Evolutionary conservation across 2,329 filamentous ascomycete genomes (phyloP).

Genomic region (Microdochium nivale): DNA sequence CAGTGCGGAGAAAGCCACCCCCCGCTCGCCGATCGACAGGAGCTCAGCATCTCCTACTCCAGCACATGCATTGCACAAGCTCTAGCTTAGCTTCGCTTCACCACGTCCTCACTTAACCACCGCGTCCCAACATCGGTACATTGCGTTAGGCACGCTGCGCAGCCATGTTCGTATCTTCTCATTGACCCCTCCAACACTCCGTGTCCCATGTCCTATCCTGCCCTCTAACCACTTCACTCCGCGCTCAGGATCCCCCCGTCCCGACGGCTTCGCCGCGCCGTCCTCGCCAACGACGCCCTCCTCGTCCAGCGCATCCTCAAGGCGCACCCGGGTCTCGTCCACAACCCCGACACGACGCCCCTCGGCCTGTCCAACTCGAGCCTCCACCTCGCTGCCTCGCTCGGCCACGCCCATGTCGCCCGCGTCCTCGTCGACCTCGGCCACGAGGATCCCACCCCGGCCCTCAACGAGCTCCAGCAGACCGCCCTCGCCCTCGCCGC

Average conservation of each 20-base stretch:
- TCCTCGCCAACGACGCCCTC: conserved; percentile 61
- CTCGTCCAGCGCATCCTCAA: conserved; percentile 71
- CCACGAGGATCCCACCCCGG: conserved; percentile 66
- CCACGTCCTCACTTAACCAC: too few relatives aligned
- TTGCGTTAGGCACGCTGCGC: too few relatives aligned
- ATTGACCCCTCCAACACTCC: too few relatives aligned
- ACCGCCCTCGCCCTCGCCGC: conserved; percentile 78
- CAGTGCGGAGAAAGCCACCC: too few relatives aligned
- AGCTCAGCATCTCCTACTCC: too few relatives aligned
- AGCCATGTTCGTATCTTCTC: too few relatives aligned
- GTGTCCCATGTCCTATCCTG: too few relatives aligned
- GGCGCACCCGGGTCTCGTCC: conserved; percentile 61
- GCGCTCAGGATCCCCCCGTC: conserved; percentile 62
- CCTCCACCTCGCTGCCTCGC: conserved; percentile 69
- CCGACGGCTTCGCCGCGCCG: conserved; percentile 72
- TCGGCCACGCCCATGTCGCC: conserved; percentile 63
- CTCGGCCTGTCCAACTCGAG: conserved; percentile 69
- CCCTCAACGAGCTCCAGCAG: conserved; percentile 70
- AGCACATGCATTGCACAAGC: too few relatives aligned
- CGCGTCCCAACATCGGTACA: too few relatives aligned
- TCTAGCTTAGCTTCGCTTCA: too few relatives aligned
- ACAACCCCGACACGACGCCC: conserved; percentile 69
- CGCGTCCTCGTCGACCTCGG: conserved; percentile 62
- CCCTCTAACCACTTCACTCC: not conserved
- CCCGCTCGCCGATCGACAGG: too few relatives aligned